Evolutionary conservation across 2,329 filamentous ascomycete genomes (phyloP), one percentile per base, ranked within the genome.

Genomic region (Setomelanomma holmii): DNA sequence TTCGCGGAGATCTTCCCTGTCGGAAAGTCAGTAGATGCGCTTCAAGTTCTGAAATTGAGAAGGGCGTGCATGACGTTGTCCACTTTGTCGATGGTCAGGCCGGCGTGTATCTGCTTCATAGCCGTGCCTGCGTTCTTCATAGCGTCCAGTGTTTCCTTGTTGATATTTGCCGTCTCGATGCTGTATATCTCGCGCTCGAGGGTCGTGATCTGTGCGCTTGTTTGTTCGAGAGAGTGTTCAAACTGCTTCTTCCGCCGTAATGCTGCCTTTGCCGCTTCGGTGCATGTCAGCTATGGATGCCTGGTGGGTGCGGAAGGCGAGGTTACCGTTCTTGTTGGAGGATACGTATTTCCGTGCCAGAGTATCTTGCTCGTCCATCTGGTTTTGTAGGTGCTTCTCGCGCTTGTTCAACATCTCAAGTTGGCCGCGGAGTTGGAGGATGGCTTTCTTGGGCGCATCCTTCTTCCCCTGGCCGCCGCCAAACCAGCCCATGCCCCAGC

Each of bases 131-230:
- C 93, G 72, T 88, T 88, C 84, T 96, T 89, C 92, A 99, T 97
- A 6, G 93, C 93, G 63, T 89, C 85, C 60, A 98, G 82, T 11
- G 95, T 99, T 82, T 97, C 93, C 78, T 93, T 88, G 82, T 99
- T 99, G 81, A 99, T 97, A 75, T 98, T 99, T 56, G 95, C 95
- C 41, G 93, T 91, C 78, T 99, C 95, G 80, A 99, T 98, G 54
- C 90, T 89, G 76, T 95, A 95, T 72, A 98, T 96, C 76, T 99
- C 92, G 72, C 93, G 89, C 76, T 99, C 95, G 39, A 99, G 83
- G 19, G 95, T 96, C 67, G 87, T 86, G 71, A 98, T 96, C 78
- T 98, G 93, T 24, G 89, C 86, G 53, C 86, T 84, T 1, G 93
- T 98, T 78, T 97, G 93, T 63, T 96, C 91, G 53, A 97, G 85